These are phyloP conservation scores for Sporisorium graminicola DNA, from an alignment of 1,284 basidiomycete genomes.

Conservation along the genomic window DNA sequence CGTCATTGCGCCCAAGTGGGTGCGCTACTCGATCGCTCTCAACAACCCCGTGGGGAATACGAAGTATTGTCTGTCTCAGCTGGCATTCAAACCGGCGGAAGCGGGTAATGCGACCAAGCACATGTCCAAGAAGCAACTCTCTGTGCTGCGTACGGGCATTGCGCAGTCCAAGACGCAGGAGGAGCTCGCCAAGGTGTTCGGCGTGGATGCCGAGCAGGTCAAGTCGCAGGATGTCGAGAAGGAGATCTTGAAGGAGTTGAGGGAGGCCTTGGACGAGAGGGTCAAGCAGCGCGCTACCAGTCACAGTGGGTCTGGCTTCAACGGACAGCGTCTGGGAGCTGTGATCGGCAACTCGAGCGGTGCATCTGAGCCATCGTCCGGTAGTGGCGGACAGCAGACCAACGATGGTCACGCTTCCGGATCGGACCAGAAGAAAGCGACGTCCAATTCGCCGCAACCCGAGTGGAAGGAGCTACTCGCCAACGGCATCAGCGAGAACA, in stretches of 20 bases:
- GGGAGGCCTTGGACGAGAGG: slow-evolving; percentile 20
- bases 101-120: slow-evolving; percentile 20
- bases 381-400: slow-evolving; percentile 14
- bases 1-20: slow-evolving; percentile 62
- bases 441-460: slow-evolving; percentile 54
- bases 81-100: slow-evolving; percentile 65
- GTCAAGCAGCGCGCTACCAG: slow-evolving; percentile 12
- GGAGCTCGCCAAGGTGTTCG: slow-evolving; percentile 44
- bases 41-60: slow-evolving; percentile 85
- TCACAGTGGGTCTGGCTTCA: slow-evolving; percentile 17
- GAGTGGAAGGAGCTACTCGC: slow-evolving; percentile 62
- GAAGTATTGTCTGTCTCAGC: slow-evolving; percentile 83
- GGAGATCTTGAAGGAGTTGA: slow-evolving; percentile 35
- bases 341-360: slow-evolving; percentile 25
- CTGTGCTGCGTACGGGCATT: slow-evolving; percentile 34
- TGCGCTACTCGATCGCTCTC: slow-evolving; percentile 54
- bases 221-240: slow-evolving; percentile 21
- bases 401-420: slow-evolving; percentile 36
- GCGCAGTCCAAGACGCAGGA: slow-evolving; percentile 53
- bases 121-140: slow-evolving; percentile 43
- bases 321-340: slow-evolving; percentile 36
- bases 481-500: slow-evolving; percentile 46
- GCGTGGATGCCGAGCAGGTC: slow-evolving; percentile 37
- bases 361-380: neutral
- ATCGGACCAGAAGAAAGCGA: slow-evolving; percentile 33